A percentile compares a stretch with the other conserved stretches of the same genome.
phyloP scores from a whole-genome alignment of 2,329 filamentous ascomycete species.

The Pseudogymnoascus sp. region DNA sequence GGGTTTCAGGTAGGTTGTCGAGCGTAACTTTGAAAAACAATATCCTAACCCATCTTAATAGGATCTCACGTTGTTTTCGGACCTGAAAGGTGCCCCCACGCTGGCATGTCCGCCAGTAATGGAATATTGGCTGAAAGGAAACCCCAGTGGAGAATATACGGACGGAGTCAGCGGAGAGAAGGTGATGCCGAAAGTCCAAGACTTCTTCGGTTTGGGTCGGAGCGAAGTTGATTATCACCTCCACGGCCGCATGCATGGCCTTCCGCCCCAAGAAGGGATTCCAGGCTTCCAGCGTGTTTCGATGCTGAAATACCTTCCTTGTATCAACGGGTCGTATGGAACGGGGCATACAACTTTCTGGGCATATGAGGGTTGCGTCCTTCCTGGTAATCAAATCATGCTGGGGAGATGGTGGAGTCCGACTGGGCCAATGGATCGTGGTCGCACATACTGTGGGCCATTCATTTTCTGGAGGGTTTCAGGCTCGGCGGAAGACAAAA shows the following conservation, averaged over 20 bases:
- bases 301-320: constrained; percentile 41
- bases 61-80: constrained; percentile 10
- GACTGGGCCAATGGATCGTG: constrained; percentile 13
- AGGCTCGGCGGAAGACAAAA: not conserved
- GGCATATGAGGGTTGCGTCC: constrained; percentile 39
- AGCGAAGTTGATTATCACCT: constrained; percentile 27
- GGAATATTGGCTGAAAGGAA: constrained; percentile 1
- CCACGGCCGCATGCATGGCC: constrained; percentile 40
- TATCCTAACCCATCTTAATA: not conserved
- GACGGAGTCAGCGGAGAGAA: not conserved
- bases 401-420: constrained; percentile 41
- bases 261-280: constrained; percentile 40
- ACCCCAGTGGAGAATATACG: constrained; percentile 5
- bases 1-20: constrained; percentile 20
- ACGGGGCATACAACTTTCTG: constrained; percentile 29
- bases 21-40: not conserved
- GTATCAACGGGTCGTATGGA: constrained; percentile 16
- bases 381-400: constrained; percentile 39
- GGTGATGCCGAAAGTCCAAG: constrained; percentile 15
- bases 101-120: not conserved
- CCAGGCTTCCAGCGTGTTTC: constrained; percentile 45
- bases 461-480: constrained; percentile 31
- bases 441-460: constrained; percentile 23
- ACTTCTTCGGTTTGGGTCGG: constrained; percentile 32
- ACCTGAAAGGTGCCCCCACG: not conserved